Base-by-base conservation (phyloP, 805 yeast species). In the Kluyveromyces dobzhanskii region DNA sequence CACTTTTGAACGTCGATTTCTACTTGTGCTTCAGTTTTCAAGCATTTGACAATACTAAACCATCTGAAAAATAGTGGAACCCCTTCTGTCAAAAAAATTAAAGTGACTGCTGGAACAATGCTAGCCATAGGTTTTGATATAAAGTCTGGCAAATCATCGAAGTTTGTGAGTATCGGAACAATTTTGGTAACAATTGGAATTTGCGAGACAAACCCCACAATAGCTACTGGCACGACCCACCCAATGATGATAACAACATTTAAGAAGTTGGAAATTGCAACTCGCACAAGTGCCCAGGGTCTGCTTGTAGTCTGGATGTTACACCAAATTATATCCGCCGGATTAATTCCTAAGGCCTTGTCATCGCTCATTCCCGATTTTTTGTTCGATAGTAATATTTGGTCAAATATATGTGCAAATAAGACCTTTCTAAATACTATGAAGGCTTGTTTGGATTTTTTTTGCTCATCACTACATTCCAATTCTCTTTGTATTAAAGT, bases 141-240 rank as follows among this genome's bases (percentile, higher is more conserved):
- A 16, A 70, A 64, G 17, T 64, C 66, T 0, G 94, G 88, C 4
- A 76, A 55, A 1, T 59, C 56, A 31, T 73, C 66, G 9, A 82
- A 46, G 75, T 82, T 75, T 1, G 65, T 55, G 24, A 81, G 57
- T 25, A 73, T 67, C 0, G 94, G 92, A 18, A 82, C 59, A 35
- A 80, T 61, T 18, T 70, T 67, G 0, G 80, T 71, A 35, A 84
- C 55, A 44, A 77, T 71, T 0, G 88, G 85, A 3, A 80, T 64
- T 48, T 86, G 95, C 0, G 94, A 76, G 0, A 87, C 61, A 23
- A 85, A 61, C 0, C 90, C 87, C 13, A 85, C 76, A 42, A 83
- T 69, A 0, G 94, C 85, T 1, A 86, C 90, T 0, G 96, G 96
- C 1, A 86, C 57, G 1, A 85, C 84, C 80, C 94, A 87, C 1